A percentile compares a stretch with the other conserved stretches of the same genome.
These are phyloP conservation scores for Plenodomus lindquistii DNA, from an alignment of 2,329 filamentous ascomycete genomes.

Conservation along the genomic window DNA sequence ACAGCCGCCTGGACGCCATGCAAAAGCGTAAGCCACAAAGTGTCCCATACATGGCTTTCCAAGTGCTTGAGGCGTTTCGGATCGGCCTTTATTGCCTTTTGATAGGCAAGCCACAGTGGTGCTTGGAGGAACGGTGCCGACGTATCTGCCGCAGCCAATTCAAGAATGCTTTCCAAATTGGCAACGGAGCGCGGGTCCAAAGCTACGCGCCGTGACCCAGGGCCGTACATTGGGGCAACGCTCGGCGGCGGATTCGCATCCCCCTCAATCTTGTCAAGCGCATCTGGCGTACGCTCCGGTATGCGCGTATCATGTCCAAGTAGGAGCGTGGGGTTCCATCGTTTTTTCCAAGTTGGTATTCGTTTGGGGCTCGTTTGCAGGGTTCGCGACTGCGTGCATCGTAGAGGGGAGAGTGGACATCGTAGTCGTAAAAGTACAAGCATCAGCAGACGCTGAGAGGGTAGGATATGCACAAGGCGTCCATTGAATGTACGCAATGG, in stretches of 20 bases:
- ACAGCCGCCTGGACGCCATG: not conserved
- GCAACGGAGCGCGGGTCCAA: not conserved
- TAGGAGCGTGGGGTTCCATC: constrained; percentile 33
- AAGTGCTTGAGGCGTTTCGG: not conserved
- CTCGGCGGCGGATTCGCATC: not conserved
- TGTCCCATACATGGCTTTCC: not conserved
- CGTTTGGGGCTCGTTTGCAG: constrained; percentile 29
- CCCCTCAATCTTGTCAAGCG: not conserved
- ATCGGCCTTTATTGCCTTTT: not conserved
- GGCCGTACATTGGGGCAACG: not conserved
- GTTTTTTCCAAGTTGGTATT: constrained; percentile 24
- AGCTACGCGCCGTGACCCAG: not conserved
- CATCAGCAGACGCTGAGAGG: constrained; percentile 21
- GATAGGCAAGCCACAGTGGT: not conserved
- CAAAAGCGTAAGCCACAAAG: not conserved
- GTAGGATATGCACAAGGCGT: not conserved
- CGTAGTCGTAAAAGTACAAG: constrained; percentile 24
- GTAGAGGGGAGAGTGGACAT: constrained; percentile 25
- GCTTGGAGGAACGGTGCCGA: not conserved
- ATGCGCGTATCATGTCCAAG: no score
- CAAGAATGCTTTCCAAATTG: constrained; percentile 5
- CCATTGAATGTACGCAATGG: no score
- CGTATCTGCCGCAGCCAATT: not conserved
- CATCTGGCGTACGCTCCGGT: not conserved
- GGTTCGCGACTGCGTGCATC: constrained; percentile 18